Base-by-base conservation (phyloP, 192 early-diverging fungal species). In the Kickxella alabastrina region DNA sequence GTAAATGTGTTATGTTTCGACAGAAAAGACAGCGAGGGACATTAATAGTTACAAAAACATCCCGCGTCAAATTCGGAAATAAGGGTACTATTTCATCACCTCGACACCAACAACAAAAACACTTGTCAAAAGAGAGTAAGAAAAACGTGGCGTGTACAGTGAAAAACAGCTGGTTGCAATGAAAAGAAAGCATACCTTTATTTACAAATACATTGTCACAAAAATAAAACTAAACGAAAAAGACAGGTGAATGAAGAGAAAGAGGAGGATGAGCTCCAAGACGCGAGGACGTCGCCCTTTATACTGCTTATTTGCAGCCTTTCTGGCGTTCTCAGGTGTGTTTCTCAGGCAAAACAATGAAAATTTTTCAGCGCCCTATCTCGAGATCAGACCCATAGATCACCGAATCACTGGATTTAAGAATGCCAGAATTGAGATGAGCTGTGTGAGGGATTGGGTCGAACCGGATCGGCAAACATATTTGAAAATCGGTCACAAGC, bases 21-120 rank as follows among this genome's bases (percentile, higher is more conserved):
- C 70, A 74, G 49, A 74, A 48, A 44, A 66, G 70, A 66, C 70
- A 74, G 70, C 70, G 70, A 74, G 63, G 70, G 70, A 74, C 51
- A 49, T n/a, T 35, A 56, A 71, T 54, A 59, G 65, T 65, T 54
- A 64, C 62, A 31, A 53, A 60, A 28, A 50, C 22, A 37, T 74
- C 70, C 70, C 63, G 70, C 70, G 70, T 66, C 70, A 53, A 52
- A 74, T 74, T 74, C 70, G 66, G 63, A 54, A 29, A 55, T 57
- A 32, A 50, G 43, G 42, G 69, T 56, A 65, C 62, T 59, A 54
- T 62, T 58, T 73, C 69, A 73, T 73, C 69, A 73, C 48, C 62
- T 73, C 69, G 24, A 53, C 53, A 59, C 43, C 26, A 15, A 19
- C 9, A 28, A 42, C 54, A 29, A 14, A 40, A 19, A 9, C 9